A percentile compares a stretch with the other conserved stretches of the same genome.
Conservation (phyloP, 2,329 filamentous ascomycete genomes). For the Laburnicola sp. region DNA sequence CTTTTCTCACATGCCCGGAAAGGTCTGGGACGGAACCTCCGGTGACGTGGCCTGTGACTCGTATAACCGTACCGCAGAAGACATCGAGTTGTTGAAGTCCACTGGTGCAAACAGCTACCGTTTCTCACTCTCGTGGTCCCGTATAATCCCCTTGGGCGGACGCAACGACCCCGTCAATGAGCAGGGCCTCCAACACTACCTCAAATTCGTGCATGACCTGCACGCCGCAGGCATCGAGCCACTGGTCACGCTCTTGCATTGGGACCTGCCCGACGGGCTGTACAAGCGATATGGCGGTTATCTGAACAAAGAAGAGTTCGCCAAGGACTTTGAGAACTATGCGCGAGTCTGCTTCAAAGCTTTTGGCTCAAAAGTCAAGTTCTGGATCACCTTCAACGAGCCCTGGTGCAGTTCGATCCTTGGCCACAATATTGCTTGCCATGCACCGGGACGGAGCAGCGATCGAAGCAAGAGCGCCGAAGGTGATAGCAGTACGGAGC, state of each 20-base stretch:
- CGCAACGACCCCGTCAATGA: slow-evolving; percentile 81
- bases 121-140: slow-evolving; percentile 81
- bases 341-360: slow-evolving; percentile 75
- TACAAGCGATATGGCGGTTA: slow-evolving; percentile 81
- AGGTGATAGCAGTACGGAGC: slow-evolving; percentile 75
- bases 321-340: slow-evolving; percentile 78
- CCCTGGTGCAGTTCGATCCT: slow-evolving; percentile 83
- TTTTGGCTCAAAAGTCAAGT: slow-evolving; percentile 73
- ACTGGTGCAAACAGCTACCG: slow-evolving; percentile 76
- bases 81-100: slow-evolving; percentile 75
- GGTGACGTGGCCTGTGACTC: slow-evolving; percentile 83
- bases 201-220: slow-evolving; percentile 76
- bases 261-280: slow-evolving; percentile 80
- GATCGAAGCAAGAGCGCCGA: slow-evolving; percentile 70
- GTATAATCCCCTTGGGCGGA: slow-evolving; percentile 83
- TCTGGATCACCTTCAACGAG: slow-evolving; percentile 92
- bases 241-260: slow-evolving; percentile 83
- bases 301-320: slow-evolving; percentile 79
- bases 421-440: slow-evolving; percentile 75
- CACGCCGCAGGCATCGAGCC: slow-evolving; percentile 75
- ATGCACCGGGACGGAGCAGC: slow-evolving; percentile 81
- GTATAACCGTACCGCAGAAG: slow-evolving; percentile 76
- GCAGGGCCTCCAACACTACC: slow-evolving; percentile 75
- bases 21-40: slow-evolving; percentile 76
- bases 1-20: slow-evolving; percentile 80